Conservation (phyloP, 2,329 filamentous ascomycete species). For the Colletotrichum camelliae region DNA sequence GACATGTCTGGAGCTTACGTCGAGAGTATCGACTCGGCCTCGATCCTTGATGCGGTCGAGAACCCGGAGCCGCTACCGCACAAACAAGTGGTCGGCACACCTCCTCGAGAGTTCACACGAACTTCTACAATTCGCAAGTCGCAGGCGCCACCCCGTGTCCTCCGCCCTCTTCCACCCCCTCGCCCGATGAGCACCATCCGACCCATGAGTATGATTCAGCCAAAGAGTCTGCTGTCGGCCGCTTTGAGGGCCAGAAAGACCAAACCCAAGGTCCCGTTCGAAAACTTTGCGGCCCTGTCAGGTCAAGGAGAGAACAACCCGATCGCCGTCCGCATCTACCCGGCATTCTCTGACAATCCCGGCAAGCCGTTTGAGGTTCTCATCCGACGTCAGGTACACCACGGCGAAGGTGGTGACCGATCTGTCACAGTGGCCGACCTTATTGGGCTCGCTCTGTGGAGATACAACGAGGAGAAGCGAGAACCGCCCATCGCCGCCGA, state of each 20-base stretch:
- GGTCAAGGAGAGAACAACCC: slow-evolving; percentile 81
- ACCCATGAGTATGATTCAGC: slow-evolving; percentile 70
- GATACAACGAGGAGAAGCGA: slow-evolving; percentile 78
- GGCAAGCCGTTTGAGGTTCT: slow-evolving; percentile 74
- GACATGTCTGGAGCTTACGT: slow-evolving; percentile 70
- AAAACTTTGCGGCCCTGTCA: slow-evolving; percentile 76
- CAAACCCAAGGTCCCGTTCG: slow-evolving; percentile 73
- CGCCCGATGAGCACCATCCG: slow-evolving; percentile 69
- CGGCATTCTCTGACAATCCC: slow-evolving; percentile 70
- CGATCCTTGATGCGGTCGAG: slow-evolving; percentile 70
- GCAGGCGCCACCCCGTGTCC: slow-evolving; percentile 60
- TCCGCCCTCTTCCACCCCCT: slow-evolving; percentile 74
- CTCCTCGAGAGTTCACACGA: slow-evolving; percentile 64
- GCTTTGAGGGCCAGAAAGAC: slow-evolving; percentile 76
- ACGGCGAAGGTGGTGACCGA: slow-evolving; percentile 66
- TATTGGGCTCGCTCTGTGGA: slow-evolving; percentile 80
- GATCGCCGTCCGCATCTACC: slow-evolving; percentile 78
- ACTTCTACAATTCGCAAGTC: slow-evolving; percentile 70
- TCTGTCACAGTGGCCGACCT: slow-evolving; percentile 78
- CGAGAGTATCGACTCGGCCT: slow-evolving; percentile 73
- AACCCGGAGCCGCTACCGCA: slow-evolving; percentile 60
- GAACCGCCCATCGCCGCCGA: slow-evolving; percentile 69
- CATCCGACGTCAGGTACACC: slow-evolving; percentile 72
- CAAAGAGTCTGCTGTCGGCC: slow-evolving; percentile 74
- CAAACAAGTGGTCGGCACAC: slow-evolving; percentile 66